Percentiles rank a stretch among this genome's conserved stretches.
Evolutionary conservation across 1,284 basidiomycete genomes (phyloP).

Genomic region (Acaromyces ingoldii): DNA sequence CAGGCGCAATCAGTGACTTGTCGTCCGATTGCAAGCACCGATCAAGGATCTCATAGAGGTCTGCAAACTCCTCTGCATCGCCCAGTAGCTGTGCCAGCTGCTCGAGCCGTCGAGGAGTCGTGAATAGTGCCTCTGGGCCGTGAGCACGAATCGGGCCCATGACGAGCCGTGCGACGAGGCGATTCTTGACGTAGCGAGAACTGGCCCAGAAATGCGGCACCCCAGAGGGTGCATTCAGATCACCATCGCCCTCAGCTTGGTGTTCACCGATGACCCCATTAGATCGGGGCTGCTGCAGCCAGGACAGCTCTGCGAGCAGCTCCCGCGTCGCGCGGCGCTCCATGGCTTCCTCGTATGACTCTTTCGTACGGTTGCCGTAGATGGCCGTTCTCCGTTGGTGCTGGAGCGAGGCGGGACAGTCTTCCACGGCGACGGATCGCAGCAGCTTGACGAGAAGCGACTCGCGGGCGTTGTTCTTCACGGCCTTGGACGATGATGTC

Average conservation of each 20-base stretch:
- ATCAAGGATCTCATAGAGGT: not conserved
- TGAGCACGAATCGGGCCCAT: conserved; percentile 6
- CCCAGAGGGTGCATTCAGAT: not conserved
- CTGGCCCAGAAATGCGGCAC: conserved; percentile 33
- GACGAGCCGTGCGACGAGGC: conserved; percentile 15
- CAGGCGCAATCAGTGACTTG: not conserved
- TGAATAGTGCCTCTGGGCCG: not conserved
- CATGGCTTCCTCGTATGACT: conserved; percentile 47
- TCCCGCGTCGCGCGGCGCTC: conserved; percentile 41
- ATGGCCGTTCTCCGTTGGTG: conserved; percentile 41
- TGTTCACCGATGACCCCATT: not conserved
- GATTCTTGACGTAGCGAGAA: conserved; percentile 32
- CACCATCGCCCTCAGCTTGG: not conserved
- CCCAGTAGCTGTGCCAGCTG: not conserved
- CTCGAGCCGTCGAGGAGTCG: not conserved
- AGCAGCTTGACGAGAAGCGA: conserved; percentile 34
- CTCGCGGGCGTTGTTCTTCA: conserved; percentile 10
- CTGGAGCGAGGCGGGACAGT: conserved; percentile 23
- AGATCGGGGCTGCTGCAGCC: not conserved
- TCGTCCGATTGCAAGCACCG: not conserved
- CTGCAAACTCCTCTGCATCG: not conserved
- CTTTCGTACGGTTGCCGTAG: conserved; percentile 40
- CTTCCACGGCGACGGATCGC: conserved; percentile 35
- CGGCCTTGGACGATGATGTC: not conserved
- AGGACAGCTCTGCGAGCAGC: conserved; percentile 20